Evolutionary conservation across 306 rosid genomes (phyloP).

Genomic region (Quercus cerris): DNA sequence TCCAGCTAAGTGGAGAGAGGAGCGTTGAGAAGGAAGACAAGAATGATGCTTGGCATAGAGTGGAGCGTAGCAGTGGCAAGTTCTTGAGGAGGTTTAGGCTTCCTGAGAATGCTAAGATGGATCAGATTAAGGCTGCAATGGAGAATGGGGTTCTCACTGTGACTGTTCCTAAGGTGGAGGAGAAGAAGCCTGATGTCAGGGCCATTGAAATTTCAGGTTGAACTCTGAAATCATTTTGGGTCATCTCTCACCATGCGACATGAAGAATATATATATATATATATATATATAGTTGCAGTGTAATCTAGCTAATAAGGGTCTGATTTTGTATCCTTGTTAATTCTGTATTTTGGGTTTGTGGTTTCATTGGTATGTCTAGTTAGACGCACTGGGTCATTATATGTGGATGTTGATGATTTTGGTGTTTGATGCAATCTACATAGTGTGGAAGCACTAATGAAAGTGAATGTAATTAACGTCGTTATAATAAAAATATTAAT

Average conservation of each 20-base stretch:
- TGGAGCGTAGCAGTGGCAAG: no score
- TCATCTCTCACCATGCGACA: neutral
- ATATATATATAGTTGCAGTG: no score
- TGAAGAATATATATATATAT: no score
- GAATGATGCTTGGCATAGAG: conserved; percentile 24
- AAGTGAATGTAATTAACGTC: neutral
- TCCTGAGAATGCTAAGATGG: no score
- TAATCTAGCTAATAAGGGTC: neutral
- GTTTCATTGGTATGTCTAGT: no score
- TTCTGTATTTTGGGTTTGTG: neutral
- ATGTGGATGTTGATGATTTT: neutral
- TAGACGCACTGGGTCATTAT: neutral
- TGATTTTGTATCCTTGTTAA: neutral
- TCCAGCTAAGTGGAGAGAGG: conserved; percentile 35
- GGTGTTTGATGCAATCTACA: neutral
- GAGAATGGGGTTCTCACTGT: no score
- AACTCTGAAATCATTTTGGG: neutral
- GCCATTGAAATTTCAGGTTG: conserved; percentile 24
- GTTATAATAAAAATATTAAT: neutral
- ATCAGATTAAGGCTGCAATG: no score
- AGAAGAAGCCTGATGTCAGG: no score
- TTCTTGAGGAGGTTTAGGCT: no score
- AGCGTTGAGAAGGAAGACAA: conserved; percentile 28
- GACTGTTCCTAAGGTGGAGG: no score
- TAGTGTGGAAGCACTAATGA: no score